Conservation (phyloP, 2,329 filamentous ascomycete species). For the Exophiala sp. region DNA sequence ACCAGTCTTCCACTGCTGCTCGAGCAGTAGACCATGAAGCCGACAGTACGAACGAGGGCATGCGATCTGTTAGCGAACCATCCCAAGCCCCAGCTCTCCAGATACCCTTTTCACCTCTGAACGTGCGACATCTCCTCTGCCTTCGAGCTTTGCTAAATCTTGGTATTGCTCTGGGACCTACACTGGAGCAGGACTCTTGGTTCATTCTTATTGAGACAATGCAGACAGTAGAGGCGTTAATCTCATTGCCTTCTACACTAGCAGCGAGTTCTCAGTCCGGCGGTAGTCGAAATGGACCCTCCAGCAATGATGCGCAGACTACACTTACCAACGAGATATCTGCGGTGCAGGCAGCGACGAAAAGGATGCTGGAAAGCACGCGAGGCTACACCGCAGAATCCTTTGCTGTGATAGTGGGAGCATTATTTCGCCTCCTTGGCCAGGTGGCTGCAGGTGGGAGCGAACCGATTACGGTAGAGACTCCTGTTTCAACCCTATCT, state of each 20-base stretch:
- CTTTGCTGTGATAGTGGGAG: conserved; percentile 60
- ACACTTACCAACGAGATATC: conserved; percentile 76
- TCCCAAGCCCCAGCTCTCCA: conserved; percentile 35
- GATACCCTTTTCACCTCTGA: conserved; percentile 53
- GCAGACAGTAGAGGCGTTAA: conserved; percentile 84
- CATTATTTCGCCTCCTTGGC: conserved; percentile 23
- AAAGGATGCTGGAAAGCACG: conserved; percentile 83
- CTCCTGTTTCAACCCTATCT: conserved; percentile 36
- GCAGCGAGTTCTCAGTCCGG: conserved; percentile 30
- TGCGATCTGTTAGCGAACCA: conserved; percentile 16
- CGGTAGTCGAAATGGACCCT: conserved; percentile 22
- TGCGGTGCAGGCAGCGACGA: conserved; percentile 81
- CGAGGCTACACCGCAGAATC: conserved; percentile 78
- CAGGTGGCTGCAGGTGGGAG: conserved; percentile 41
- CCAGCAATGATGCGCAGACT: conserved; percentile 37
- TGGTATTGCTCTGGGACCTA: conserved; percentile 88
- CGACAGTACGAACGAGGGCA: conserved; percentile 2
- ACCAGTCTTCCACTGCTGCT: conserved; percentile 10
- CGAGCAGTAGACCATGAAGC: conserved; percentile 6
- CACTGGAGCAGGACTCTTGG: conserved; percentile 71
- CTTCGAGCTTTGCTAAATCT: conserved; percentile 87
- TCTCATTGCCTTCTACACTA: conserved; percentile 48
- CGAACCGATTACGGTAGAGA: conserved; percentile 1
- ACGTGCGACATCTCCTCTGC: conserved; percentile 83
- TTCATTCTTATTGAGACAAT: conserved; percentile 85